Percentiles rank a stretch among this genome's conserved stretches.
Evolutionary conservation across 2,329 filamentous ascomycete genomes (phyloP).

Genomic region (Coniosporium tulheliwenetii): DNA sequence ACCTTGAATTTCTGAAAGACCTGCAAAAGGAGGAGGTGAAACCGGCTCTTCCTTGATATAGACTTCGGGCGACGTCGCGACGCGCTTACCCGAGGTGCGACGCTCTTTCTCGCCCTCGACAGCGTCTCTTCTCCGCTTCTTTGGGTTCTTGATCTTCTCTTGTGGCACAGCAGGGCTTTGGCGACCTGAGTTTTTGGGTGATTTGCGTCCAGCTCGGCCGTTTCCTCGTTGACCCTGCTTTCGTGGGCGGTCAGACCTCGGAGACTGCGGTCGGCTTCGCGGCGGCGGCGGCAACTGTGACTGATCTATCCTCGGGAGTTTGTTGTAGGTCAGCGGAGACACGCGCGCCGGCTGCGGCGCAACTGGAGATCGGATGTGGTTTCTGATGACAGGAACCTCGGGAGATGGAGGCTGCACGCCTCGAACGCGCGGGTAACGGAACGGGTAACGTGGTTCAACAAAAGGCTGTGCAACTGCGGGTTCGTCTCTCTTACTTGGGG

Average conservation of each 20-base stretch:
- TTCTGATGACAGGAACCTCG: constrained; percentile 50
- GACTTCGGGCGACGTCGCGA: constrained; percentile 14
- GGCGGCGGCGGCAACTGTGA: constrained; percentile 21
- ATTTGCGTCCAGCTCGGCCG: constrained; percentile 2
- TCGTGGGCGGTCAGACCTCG: background rate
- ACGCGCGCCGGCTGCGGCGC: constrained; percentile 63
- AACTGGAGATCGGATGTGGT: constrained; percentile 56
- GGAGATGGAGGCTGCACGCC: constrained; percentile 15
- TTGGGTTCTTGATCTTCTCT: constrained; percentile 27
- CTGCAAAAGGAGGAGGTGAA: constrained; percentile 41
- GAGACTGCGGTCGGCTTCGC: background rate
- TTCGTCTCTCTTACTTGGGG: background rate
- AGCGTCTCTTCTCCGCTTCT: constrained; percentile 35
- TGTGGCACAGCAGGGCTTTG: constrained; percentile 27
- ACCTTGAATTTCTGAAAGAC: constrained; percentile 18
- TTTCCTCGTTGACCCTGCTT: constrained; percentile 2
- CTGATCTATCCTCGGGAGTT: constrained; percentile 36
- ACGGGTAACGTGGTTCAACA: background rate
- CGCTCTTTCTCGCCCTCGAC: constrained; percentile 19
- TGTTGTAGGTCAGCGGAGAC: constrained; percentile 38
- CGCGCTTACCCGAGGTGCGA: constrained; percentile 17
- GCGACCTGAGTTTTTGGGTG: constrained; percentile 16
- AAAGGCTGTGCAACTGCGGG: background rate
- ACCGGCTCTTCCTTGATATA: constrained; percentile 48
- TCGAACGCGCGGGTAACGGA: background rate